Percentiles rank a stretch among this genome's conserved stretches.
phyloP scores from a whole-genome alignment of 257 asterid species.

The Orobanche coerulescens region DNA sequence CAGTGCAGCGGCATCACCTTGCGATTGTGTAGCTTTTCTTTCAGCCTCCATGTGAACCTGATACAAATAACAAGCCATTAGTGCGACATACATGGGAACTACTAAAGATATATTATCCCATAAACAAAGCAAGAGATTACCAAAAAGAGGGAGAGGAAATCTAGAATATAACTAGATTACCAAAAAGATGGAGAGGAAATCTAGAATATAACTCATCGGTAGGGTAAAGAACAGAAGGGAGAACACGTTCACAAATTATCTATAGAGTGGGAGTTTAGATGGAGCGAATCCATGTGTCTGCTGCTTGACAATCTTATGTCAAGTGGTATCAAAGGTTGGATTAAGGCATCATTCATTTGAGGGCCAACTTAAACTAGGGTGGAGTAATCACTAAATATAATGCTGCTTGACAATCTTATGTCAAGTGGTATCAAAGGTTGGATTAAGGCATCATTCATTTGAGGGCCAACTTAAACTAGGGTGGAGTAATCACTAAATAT shows the following conservation, averaged over 20 bases:
- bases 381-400: neutral
- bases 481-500: neutral
- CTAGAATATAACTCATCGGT: neutral
- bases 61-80: slow-evolving; percentile 20
- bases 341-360: neutral
- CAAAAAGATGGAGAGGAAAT: neutral
- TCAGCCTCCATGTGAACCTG: slow-evolving; percentile 98
- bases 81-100: slow-evolving; percentile 8
- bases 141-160: too few species aligned
- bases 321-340: too few species aligned
- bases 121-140: neutral
- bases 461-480: neutral
- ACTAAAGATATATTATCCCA: neutral
- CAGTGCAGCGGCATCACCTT: slow-evolving; percentile 41
- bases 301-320: too few species aligned
- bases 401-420: too few species aligned
- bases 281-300: neutral
- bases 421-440: too few species aligned
- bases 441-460: neutral
- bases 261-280: neutral
- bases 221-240: neutral
- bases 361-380: neutral
- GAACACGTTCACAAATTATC: neutral
- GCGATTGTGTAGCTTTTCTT: slow-evolving; percentile 54
- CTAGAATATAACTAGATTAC: too few species aligned